Evolutionary conservation across 352 stramenopile species (phyloP).

Genomic region (Phytophthora hybrid): DNA sequence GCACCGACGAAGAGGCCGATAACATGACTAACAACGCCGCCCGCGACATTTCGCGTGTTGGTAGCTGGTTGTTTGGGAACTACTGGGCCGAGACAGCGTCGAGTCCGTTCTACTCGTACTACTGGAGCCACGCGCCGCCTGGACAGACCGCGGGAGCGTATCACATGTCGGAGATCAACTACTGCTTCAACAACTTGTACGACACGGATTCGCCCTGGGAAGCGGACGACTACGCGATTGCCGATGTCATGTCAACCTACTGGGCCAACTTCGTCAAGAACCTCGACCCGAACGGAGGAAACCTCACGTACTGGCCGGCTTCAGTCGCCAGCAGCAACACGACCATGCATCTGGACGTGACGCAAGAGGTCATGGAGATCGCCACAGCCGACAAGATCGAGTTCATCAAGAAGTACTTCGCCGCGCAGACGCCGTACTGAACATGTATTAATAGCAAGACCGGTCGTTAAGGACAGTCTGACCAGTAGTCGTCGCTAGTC

Average conservation of each 20-base stretch:
- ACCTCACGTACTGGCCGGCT: conserved; percentile 15
- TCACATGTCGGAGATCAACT: conserved; percentile 38
- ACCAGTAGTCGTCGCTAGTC: neutral
- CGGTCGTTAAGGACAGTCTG: neutral
- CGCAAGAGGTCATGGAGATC: conserved; percentile 17
- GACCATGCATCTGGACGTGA: conserved; percentile 19
- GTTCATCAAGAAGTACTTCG: conserved; percentile 20
- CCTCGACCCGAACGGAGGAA: conserved; percentile 26
- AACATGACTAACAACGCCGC: conserved; percentile 18
- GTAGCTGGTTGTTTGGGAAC: conserved; percentile 28
- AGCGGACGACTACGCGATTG: conserved; percentile 25
- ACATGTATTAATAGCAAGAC: neutral
- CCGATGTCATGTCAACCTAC: conserved; percentile 28
- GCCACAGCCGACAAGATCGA: conserved; percentile 7
- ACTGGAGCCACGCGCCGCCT: conserved; percentile 23
- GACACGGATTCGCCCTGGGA: conserved; percentile 25
- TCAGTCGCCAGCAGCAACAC: conserved; percentile 16
- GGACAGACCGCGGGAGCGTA: conserved; percentile 28
- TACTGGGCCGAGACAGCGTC: conserved; percentile 17
- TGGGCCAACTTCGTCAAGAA: conserved; percentile 35
- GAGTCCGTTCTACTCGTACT: conserved; percentile 27
- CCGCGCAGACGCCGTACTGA: conserved; percentile 13
- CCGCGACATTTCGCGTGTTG: conserved; percentile 24
- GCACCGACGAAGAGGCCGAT: conserved; percentile 11
- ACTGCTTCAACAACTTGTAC: conserved; percentile 37